phyloP scores from a whole-genome alignment of 306 rosid species.

The Malus sieversii region DNA sequence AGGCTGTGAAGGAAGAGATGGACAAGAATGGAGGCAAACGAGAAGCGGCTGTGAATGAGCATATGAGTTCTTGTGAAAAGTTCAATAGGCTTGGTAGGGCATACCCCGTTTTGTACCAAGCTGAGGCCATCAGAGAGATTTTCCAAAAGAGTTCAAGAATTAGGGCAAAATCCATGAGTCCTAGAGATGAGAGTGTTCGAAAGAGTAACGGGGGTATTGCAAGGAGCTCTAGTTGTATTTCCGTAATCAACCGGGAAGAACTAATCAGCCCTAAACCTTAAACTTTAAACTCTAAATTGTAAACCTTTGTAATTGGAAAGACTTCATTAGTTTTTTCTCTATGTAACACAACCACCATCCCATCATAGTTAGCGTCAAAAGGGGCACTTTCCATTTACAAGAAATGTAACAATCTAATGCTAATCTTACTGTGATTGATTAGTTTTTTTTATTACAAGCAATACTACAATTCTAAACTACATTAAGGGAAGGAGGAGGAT shows the following conservation, averaged over 20 bases:
- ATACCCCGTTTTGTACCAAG: slow-evolving; percentile 44
- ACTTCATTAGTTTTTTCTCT: not conserved
- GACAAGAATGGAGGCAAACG: slow-evolving; percentile 35
- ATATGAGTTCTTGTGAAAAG: slow-evolving; percentile 41
- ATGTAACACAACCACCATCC: not conserved
- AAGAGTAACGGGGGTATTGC: not conserved
- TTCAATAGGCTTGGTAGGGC: slow-evolving; percentile 45
- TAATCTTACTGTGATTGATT: not conserved
- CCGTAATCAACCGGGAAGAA: slow-evolving; percentile 24
- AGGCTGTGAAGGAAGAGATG: slow-evolving; percentile 51
- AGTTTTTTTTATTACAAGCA: no score
- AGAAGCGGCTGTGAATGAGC: slow-evolving; percentile 44
- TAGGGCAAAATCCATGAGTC: slow-evolving; percentile 24
- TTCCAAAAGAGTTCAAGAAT: slow-evolving; percentile 31
- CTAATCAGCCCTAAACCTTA: not conserved
- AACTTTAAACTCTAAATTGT: not conserved
- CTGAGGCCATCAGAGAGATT: slow-evolving; percentile 44
- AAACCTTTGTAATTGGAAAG: not conserved
- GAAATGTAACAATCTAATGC: not conserved
- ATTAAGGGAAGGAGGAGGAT: not conserved
- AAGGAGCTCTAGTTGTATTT: slow-evolving; percentile 45
- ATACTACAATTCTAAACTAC: not conserved
- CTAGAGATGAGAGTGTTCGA: slow-evolving; percentile 6
- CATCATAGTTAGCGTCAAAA: not conserved
- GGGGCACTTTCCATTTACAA: not conserved